A percentile compares a stretch with the other conserved stretches of the same genome.
Evolutionary conservation across 1,284 basidiomycete genomes (phyloP).

Genomic region (Pseudozyma thailandica): DNA sequence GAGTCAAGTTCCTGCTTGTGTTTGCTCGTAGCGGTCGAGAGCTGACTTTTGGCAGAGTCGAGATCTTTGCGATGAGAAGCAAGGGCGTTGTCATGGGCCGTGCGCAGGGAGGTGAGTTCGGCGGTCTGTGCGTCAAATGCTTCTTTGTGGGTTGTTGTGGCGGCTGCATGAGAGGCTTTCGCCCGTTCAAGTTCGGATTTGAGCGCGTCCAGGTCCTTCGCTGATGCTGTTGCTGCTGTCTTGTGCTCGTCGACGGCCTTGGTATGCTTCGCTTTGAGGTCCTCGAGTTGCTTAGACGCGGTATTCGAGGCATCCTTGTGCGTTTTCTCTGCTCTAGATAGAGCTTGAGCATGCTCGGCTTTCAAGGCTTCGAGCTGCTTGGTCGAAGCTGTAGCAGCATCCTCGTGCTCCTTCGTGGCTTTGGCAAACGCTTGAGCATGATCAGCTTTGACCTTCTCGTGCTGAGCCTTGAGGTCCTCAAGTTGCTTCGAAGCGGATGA

Average conservation of each 20-base stretch:
- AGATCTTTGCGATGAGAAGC: constrained; percentile 17
- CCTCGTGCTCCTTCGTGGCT: constrained; percentile 3
- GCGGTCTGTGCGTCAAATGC: constrained; percentile 11
- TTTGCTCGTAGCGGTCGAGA: constrained; percentile 5
- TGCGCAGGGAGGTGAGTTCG: constrained; percentile 13
- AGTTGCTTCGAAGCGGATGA: constrained; percentile 4
- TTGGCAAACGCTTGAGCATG: constrained; percentile 5
- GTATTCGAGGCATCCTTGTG: constrained; percentile 7
- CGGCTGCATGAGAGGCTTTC: constrained; percentile 13
- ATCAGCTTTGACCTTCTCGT: constrained; percentile 25
- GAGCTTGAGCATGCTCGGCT: constrained; percentile 8
- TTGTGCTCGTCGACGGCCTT: constrained; percentile 5
- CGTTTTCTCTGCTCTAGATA: constrained; percentile 12
- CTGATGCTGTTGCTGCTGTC: background rate
- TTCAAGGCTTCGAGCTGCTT: constrained; percentile 11
- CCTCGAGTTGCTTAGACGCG: constrained; percentile 16
- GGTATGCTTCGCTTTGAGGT: constrained; percentile 12
- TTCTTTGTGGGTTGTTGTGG: constrained; percentile 2
- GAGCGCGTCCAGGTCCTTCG: constrained; percentile 15
- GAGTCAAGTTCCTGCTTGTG: constrained; percentile 20
- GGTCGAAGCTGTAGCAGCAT: background rate
- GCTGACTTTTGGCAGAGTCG: constrained; percentile 6
- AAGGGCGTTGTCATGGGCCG: constrained; percentile 11
- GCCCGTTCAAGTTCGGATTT: constrained; percentile 2
- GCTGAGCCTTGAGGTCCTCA: constrained; percentile 13